These are phyloP conservation scores for Lippia alba DNA, from an alignment of 305 asterid genomes.

Conservation along the genomic window DNA sequence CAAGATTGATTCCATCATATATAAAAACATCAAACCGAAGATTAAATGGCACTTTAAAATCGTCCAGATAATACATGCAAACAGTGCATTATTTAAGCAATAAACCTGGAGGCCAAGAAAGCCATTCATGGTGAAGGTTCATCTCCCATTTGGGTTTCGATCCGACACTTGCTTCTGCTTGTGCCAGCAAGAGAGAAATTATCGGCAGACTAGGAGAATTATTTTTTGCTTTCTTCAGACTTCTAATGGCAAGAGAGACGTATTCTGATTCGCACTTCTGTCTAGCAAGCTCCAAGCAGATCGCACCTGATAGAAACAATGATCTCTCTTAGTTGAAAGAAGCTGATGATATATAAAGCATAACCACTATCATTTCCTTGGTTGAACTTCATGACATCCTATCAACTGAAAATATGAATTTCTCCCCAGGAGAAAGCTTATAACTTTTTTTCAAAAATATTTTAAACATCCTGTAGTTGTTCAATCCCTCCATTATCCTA, in stretches of 20 bases:
- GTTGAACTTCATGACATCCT: slow-evolving; percentile 11
- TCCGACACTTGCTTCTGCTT: slow-evolving; percentile 94
- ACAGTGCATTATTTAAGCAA: slow-evolving; percentile 12
- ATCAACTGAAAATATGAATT: not conserved
- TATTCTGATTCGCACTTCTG: slow-evolving; percentile 70
- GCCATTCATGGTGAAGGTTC: slow-evolving; percentile 73
- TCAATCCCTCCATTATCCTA: slow-evolving; percentile 9
- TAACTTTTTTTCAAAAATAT: not conserved
- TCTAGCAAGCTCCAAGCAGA: slow-evolving; percentile 90
- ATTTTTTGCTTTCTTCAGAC: slow-evolving; percentile 78
- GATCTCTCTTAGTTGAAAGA: not conserved
- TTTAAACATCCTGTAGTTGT: not conserved
- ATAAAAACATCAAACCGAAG: slow-evolving; percentile 6
- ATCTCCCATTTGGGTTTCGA: slow-evolving; percentile 73
- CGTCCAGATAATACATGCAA: slow-evolving; percentile 20
- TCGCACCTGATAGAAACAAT: slow-evolving; percentile 61
- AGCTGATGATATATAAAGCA: slow-evolving; percentile 11
- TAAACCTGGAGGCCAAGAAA: slow-evolving; percentile 85
- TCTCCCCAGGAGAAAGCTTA: not conserved
- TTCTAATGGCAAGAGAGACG: slow-evolving; percentile 65
- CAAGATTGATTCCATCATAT: slow-evolving; percentile 3
- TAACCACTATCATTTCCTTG: not conserved
- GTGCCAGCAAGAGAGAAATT: slow-evolving; percentile 75
- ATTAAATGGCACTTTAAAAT: slow-evolving; percentile 16
- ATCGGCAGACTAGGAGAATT: slow-evolving; percentile 65